These are phyloP conservation scores for Apophysomyces sp. DNA, from an alignment of 371 early-diverging fungal species.

Conservation along the genomic window DNA sequence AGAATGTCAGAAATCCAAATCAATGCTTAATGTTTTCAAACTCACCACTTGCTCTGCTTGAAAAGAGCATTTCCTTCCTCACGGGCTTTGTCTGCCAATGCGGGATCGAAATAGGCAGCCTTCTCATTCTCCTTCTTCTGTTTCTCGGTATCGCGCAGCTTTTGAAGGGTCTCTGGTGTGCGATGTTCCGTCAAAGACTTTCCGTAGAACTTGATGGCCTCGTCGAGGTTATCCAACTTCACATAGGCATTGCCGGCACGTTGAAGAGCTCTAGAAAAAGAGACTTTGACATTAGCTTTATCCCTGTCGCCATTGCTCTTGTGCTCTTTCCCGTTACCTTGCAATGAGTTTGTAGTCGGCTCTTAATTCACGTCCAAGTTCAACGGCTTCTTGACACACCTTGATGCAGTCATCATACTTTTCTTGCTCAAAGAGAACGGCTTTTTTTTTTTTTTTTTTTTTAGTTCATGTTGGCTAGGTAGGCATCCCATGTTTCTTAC, in stretches of 20 bases:
- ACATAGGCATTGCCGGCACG: conserved; percentile 90
- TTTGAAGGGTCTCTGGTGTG: conserved; percentile 88
- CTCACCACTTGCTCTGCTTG: conserved; percentile 80
- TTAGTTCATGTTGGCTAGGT: too few species aligned
- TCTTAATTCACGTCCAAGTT: conserved; percentile 86
- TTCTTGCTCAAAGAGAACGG: conserved; percentile 94
- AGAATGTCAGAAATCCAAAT: not conserved
- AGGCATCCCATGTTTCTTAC: conserved; percentile 21
- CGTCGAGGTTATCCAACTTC: conserved; percentile 76
- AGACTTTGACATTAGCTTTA: not conserved
- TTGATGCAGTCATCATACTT: conserved; percentile 91
- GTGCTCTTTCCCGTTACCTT: conserved; percentile 43
- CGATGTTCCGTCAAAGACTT: conserved; percentile 96
- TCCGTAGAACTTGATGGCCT: conserved; percentile 90
- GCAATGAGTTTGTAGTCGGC: conserved; percentile 96
- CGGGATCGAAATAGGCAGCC: conserved; percentile 85
- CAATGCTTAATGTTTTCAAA: not conserved
- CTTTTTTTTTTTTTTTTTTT: conserved; percentile 25
- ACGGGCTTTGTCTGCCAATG: conserved; percentile 87
- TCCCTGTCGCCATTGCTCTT: not conserved
- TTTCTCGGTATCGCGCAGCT: conserved; percentile 89
- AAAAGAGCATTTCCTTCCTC: conserved; percentile 92
- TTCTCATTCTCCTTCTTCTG: conserved; percentile 75
- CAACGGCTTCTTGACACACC: conserved; percentile 90
- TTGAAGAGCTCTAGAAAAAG: conserved; percentile 68